Base-by-base conservation (phyloP, 768 basidiomycete genomes). In the Tulasnella sp. region DNA sequence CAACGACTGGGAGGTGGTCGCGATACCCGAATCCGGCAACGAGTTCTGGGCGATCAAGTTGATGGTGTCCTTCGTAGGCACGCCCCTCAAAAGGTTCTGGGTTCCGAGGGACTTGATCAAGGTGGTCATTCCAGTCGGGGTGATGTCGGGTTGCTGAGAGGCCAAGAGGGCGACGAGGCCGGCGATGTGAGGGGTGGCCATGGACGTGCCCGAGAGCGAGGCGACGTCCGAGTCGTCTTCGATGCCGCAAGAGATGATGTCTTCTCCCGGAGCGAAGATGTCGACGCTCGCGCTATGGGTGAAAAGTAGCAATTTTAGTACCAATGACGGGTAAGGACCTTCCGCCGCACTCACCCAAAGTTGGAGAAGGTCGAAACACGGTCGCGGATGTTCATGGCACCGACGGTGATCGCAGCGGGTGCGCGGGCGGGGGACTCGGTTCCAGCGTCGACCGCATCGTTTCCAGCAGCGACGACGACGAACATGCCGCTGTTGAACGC, bases 381-480 rank as follows among this genome's bases (percentile, higher is more conserved):
- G 40, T 75, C 71, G 26, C 36, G 37, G 71, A 74, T 74, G 52
- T 74, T 69, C n/a, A 66, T 69, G 11, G 74, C 73, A 17, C 75
- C 75, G 64, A 75, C 74, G 14, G 74, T 72, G 34, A 74, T 75
- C 9, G 40, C 75, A 16, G 63, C 59, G 34, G 74, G 32, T 4
- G 69, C 71, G 22, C 67, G 34, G 4, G 75, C 75, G 35, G 75
- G 75, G 34, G 52, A 64, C 17, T 67, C 44, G n/a, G 9, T 67
- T 36, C 39, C 40, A 8, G 75, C 59, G 32, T 72, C 71, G 9
- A 35, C 40, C 42, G 41, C 37, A 29, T 75, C 74, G 34, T 75
- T 75, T 39, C 75, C 75, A 19, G 74, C 75, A n/a, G 75, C 74
- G 17, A 72, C 74, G 6, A 72, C 63, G 62, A 74, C 67, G 67